Base-by-base conservation (phyloP, 2,329 filamentous ascomycete genomes). In the Colletotrichum nymphaeae region DNA sequence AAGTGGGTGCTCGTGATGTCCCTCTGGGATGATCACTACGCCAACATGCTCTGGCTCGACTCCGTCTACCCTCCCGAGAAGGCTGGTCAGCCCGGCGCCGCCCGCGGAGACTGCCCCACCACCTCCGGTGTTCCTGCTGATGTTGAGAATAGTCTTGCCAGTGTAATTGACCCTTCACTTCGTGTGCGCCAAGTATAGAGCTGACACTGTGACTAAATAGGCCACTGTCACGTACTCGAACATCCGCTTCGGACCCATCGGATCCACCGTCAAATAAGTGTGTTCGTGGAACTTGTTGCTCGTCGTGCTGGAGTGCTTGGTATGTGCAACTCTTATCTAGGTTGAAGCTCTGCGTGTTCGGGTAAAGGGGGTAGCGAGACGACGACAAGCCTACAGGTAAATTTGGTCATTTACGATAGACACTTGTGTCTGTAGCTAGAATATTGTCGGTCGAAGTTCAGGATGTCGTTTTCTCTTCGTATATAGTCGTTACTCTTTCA, bases 21-120 rank as follows among this genome's bases (percentile, higher is more conserved):
- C 28, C 83, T 91, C 72, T 89, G 87, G 87, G 81, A 84, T 72
- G 84, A 86, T 75, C 88, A 92, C 80, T 82, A 87, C 67, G 83
- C 88, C 77, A 87, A 91, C 83, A 93, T 93, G 90, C 87, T 92
- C 77, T 93, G 92, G 92, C 88, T 94, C 76, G 91, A 93, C 84
- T 88, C 86, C 74, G 86, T 83, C 78, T 92, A 88, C 84, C 90
- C 91, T 32, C 75, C 73, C 19, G 78, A 77, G 69, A 76, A 77
- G 75, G 70, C 73, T 57, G 76, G 76, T 68, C 63, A 76, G 69
- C 77, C 77, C 28, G 78, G 79, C 26, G 74, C 72, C 32, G 76
- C 68, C 63, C 76, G 79, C 14, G 78, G 79, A 37, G 66, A 71
- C 62, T 79, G 79, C 67, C 67, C 78, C 32, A 63, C 74, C 24